Conservation (phyloP, 805 yeast genomes). For the Hanseniaspora lindneri region DNA sequence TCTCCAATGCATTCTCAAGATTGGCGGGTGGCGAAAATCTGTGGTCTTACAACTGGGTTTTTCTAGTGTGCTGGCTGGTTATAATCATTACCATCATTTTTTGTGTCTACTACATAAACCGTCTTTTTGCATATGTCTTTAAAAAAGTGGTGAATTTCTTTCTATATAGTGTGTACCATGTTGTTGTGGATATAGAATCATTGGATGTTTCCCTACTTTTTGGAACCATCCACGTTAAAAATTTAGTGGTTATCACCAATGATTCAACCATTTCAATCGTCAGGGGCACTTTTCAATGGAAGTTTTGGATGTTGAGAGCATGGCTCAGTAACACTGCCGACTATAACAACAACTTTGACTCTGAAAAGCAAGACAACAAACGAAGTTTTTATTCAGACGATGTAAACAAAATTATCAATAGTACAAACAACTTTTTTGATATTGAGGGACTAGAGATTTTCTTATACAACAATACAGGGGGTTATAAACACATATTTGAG, state of each 20-base stretch:
- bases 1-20: not conserved
- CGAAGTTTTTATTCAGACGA: constrained; percentile 1
- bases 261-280: constrained; percentile 61
- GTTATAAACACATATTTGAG: constrained; percentile 56
- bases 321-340: constrained; percentile 22
- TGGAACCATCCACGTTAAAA: constrained; percentile 70
- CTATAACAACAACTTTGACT: constrained; percentile 21
- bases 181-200: constrained; percentile 58
- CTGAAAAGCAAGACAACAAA: constrained; percentile 41
- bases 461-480: constrained; percentile 63
- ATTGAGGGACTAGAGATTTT: constrained; percentile 75
- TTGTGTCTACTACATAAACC: constrained; percentile 62
- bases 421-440: constrained; percentile 38
- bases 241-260: constrained; percentile 58
- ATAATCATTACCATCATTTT: constrained; percentile 50
- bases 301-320: constrained; percentile 62
- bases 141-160: constrained; percentile 41
- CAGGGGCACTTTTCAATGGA: constrained; percentile 72
- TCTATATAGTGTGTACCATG: constrained; percentile 51
- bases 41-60: constrained; percentile 50
- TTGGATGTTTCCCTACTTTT: constrained; percentile 67
- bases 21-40: constrained; percentile 15
- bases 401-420: constrained; percentile 5
- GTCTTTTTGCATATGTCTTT: constrained; percentile 52
- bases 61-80: constrained; percentile 71